Conservation (phyloP, 2,329 filamentous ascomycete genomes). For the Rosellinia necatrix region DNA sequence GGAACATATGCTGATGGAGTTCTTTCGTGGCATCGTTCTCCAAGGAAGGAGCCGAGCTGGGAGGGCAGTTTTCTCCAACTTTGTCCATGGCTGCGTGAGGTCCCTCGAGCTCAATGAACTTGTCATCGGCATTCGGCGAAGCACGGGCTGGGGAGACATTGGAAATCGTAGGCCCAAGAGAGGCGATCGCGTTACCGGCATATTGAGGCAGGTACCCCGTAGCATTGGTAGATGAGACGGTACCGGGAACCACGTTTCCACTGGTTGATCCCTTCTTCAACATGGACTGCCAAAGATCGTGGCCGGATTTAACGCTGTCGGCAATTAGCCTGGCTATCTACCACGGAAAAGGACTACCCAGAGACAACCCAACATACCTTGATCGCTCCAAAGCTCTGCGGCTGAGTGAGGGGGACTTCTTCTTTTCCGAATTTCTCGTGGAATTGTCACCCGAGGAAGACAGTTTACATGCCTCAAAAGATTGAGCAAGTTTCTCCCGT, state of each 20-base stretch:
- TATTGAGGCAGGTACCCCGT: constrained; percentile 61
- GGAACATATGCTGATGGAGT: constrained; percentile 39
- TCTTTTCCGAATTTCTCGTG: constrained; percentile 25
- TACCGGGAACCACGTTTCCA: constrained; percentile 50
- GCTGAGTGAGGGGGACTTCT: constrained; percentile 24
- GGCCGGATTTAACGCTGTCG: constrained; percentile 47
- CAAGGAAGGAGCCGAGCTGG: constrained; percentile 39
- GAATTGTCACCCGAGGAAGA: constrained; percentile 20
- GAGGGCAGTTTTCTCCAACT: constrained; percentile 52
- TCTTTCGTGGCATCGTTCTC: constrained; percentile 40
- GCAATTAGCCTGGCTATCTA: constrained; percentile 15
- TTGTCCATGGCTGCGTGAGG: constrained; percentile 40
- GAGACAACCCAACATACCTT: constrained; percentile 34
- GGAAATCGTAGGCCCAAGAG: constrained; percentile 50
- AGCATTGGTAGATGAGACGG: constrained; percentile 58
- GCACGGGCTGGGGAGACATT: constrained; percentile 41
- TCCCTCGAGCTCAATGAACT: constrained; percentile 33
- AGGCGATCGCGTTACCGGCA: constrained; percentile 56
- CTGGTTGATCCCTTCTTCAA: constrained; percentile 58
- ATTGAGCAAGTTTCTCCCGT: constrained; percentile 19
- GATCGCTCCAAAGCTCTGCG: constrained; percentile 38
- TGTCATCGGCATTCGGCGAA: constrained; percentile 33
- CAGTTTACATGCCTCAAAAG: constrained; percentile 18
- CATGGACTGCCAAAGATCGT: constrained; percentile 55
- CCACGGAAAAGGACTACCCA: background rate